Conservation (phyloP, 1,284 basidiomycete genomes). For the Meira nashicola region DNA sequence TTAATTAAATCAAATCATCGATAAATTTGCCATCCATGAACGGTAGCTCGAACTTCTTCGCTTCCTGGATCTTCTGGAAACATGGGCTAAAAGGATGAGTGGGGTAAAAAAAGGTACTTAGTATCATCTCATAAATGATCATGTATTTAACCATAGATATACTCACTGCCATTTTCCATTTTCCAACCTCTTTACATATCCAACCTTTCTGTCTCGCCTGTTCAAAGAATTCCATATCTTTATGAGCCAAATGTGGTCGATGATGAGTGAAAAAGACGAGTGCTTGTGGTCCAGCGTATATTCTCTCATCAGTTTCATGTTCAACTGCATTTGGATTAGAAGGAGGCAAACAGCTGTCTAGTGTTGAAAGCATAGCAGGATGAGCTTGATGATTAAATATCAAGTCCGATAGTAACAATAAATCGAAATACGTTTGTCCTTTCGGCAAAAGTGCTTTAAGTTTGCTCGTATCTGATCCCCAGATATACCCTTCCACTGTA, state of each 20-base stretch:
- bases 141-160: neutral
- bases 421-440: slow-evolving; percentile 60
- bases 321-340: slow-evolving; percentile 7
- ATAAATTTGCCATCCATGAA: slow-evolving; percentile 69
- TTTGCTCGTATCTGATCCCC: slow-evolving; percentile 68
- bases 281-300: slow-evolving; percentile 57
- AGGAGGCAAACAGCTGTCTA: slow-evolving; percentile 58
- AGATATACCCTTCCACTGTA: slow-evolving; percentile 67
- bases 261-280: slow-evolving; percentile 93
- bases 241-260: slow-evolving; percentile 71
- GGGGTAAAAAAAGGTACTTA: slow-evolving; percentile 3
- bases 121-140: neutral
- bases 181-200: slow-evolving; percentile 69
- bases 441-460: slow-evolving; percentile 58
- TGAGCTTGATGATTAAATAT: slow-evolving; percentile 75
- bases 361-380: slow-evolving; percentile 72
- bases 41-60: slow-evolving; percentile 66
- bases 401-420: slow-evolving; percentile 85
- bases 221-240: slow-evolving; percentile 77
- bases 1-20: neutral
- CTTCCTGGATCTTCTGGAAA: slow-evolving; percentile 79
- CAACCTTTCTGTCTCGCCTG: slow-evolving; percentile 68
- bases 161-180: slow-evolving; percentile 63
- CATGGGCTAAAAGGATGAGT: slow-evolving; percentile 60
- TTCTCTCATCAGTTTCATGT: neutral